Conservation (phyloP, 169 alveolate species). For the Cryptosporidium muris region DNA sequence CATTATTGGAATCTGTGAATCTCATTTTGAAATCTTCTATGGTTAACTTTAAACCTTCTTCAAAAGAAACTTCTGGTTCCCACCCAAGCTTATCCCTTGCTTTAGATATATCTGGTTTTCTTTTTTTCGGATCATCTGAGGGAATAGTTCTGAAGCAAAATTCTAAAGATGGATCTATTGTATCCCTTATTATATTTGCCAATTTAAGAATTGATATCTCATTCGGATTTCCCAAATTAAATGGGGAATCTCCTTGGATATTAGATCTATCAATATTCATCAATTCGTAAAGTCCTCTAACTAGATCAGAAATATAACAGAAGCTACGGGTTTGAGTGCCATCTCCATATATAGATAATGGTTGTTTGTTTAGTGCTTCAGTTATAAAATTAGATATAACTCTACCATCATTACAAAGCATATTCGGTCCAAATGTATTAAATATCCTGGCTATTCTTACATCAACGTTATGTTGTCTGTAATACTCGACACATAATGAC, state of each 20-base stretch:
- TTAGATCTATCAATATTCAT: slow-evolving; percentile 73
- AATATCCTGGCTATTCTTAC: slow-evolving; percentile 80
- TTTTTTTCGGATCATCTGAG: slow-evolving; percentile 77
- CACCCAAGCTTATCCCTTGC: slow-evolving; percentile 74
- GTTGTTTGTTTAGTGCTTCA: slow-evolving; percentile 74
- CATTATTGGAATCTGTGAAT: slow-evolving; percentile 13
- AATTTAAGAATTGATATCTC: slow-evolving; percentile 80
- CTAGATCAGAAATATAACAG: slow-evolving; percentile 81
- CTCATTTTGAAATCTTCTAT: slow-evolving; percentile 71
- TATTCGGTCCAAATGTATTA: slow-evolving; percentile 82
- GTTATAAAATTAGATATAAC: slow-evolving; percentile 81
- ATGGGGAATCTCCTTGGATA: slow-evolving; percentile 74
- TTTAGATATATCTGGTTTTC: slow-evolving; percentile 77
- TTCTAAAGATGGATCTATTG: slow-evolving; percentile 40
- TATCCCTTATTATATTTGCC: slow-evolving; percentile 77
- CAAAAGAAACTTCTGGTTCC: slow-evolving; percentile 74
- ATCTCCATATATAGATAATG: slow-evolving; percentile 82
- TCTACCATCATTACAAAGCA: slow-evolving; percentile 80
- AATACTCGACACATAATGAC: slow-evolving; percentile 78
- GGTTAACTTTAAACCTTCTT: slow-evolving; percentile 74
- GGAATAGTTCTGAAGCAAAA: slow-evolving; percentile 72
- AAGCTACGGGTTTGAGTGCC: slow-evolving; percentile 83
- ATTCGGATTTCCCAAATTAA: slow-evolving; percentile 81
- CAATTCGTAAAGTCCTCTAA: slow-evolving; percentile 77
- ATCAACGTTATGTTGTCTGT: slow-evolving; percentile 75